Evolutionary conservation across 2,329 filamentous ascomycete species (phyloP).

Genomic region (Monilinia fructigena): DNA sequence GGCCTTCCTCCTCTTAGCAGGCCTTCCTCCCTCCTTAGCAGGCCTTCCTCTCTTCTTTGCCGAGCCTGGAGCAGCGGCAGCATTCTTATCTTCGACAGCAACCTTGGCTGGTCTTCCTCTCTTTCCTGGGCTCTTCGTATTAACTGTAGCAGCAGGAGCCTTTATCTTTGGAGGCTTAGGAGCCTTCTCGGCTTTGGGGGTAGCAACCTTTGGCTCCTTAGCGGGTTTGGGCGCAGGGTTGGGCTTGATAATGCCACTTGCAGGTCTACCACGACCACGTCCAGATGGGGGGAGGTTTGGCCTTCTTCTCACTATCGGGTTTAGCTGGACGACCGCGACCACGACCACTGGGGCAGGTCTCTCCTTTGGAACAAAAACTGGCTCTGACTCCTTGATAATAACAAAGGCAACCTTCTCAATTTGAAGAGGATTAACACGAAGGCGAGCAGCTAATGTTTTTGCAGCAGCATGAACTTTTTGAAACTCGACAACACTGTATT

Average conservation of each 20-base stretch:
- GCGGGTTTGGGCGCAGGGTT: conserved; percentile 18
- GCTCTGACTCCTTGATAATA: conserved; percentile 49
- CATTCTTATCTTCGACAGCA: not conserved
- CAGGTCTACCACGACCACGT: conserved; percentile 30
- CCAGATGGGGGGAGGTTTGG: conserved; percentile 29
- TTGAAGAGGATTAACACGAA: conserved; percentile 58
- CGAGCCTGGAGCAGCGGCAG: conserved; percentile 7
- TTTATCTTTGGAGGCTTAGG: conserved; percentile 4
- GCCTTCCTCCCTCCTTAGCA: too few species aligned
- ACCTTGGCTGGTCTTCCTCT: conserved; percentile 18
- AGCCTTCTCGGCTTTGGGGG: not conserved
- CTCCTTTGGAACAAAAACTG: conserved; percentile 29
- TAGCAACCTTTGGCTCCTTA: not conserved
- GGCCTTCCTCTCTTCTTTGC: conserved; percentile 21
- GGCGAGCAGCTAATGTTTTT: conserved; percentile 46
- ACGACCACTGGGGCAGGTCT: conserved; percentile 28
- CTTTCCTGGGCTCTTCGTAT: conserved; percentile 14
- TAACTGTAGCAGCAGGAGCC: conserved; percentile 9
- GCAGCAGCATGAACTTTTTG: conserved; percentile 50
- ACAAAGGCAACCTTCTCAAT: conserved; percentile 72
- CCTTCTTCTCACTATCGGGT: conserved; percentile 34
- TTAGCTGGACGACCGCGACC: conserved; percentile 31
- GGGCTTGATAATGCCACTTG: conserved; percentile 18
- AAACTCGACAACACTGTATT: conserved; percentile 72
- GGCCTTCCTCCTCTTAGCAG: conserved; percentile 22